Conservation (phyloP, 148 eudicot genomes). For the Selenicereus undatus region DNA sequence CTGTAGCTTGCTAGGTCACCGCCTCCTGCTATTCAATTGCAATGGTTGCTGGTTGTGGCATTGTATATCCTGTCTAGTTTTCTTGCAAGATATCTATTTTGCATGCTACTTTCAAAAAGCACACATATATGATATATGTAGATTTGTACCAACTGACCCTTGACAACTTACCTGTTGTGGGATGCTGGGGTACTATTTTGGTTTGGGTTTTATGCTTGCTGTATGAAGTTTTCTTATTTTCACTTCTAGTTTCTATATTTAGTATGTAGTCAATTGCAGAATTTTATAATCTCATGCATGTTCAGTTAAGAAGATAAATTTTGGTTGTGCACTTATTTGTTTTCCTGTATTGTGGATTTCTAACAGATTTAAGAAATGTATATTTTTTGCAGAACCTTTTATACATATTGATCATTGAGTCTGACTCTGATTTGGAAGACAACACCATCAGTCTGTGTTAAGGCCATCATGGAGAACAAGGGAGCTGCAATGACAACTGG, state of each 20-base stretch:
- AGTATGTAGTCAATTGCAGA: not conserved
- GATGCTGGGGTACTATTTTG: not conserved
- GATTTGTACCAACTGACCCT: not conserved
- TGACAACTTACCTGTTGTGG: not conserved
- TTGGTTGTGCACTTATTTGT: not conserved
- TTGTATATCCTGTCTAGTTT: too few relatives aligned
- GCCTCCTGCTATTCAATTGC: not conserved
- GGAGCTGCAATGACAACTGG: conserved; percentile 19
- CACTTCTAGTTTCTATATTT: not conserved
- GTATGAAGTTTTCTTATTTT: not conserved
- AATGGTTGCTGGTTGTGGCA: not conserved
- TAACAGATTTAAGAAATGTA: not conserved
- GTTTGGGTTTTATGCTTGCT: not conserved
- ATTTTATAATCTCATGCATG: not conserved
- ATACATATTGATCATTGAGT: not conserved
- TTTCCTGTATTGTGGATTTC: not conserved
- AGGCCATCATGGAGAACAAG: conserved; percentile 24
- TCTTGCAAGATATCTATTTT: not conserved
- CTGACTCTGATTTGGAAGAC: conserved; percentile 3
- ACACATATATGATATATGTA: too few relatives aligned
- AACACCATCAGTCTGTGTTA: not conserved
- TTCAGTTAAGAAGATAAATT: not conserved
- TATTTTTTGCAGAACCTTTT: conserved; percentile 9
- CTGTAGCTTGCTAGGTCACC: not conserved
- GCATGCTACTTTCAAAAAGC: not conserved